These are phyloP conservation scores for Piloderma croceum DNA, from an alignment of 768 basidiomycete species.

Conservation along the genomic window DNA sequence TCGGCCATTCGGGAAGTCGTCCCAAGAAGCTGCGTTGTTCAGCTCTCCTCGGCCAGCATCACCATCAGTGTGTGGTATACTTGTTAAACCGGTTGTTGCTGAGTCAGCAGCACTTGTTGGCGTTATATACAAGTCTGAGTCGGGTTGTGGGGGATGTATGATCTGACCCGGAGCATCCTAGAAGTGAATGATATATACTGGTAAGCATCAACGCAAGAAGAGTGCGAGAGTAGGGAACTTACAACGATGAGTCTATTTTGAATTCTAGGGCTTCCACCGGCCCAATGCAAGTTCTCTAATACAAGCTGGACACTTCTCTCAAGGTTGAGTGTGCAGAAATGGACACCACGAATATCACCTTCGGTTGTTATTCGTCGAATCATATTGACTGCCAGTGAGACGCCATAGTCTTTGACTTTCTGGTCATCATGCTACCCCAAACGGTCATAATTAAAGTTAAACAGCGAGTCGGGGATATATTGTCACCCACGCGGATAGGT, in stretches of 20 bases:
- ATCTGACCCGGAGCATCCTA: slow-evolving; percentile 38
- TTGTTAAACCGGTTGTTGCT: slow-evolving; percentile 52
- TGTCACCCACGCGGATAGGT: slow-evolving; percentile 62
- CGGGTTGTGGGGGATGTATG: slow-evolving; percentile 23
- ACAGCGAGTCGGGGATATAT: neutral
- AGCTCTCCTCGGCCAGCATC: slow-evolving; percentile 70
- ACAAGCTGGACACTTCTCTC: slow-evolving; percentile 91
- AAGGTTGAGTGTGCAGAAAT: slow-evolving; percentile 95
- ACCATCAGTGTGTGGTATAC: slow-evolving; percentile 40
- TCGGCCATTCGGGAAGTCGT: slow-evolving; percentile 97
- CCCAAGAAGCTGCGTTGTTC: slow-evolving; percentile 77
- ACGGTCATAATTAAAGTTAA: neutral
- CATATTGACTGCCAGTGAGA: slow-evolving; percentile 77
- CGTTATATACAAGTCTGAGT: slow-evolving; percentile 47
- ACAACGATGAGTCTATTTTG: slow-evolving; percentile 71
- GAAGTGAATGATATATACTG: slow-evolving; percentile 7
- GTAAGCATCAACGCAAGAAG: neutral
- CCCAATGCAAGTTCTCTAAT: slow-evolving; percentile 76
- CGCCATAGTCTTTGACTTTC: slow-evolving; percentile 92
- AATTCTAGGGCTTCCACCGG: slow-evolving; percentile 32
- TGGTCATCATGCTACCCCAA: slow-evolving; percentile 78
- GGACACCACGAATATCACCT: slow-evolving; percentile 66
- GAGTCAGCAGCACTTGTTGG: slow-evolving; percentile 59
- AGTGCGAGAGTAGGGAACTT: slow-evolving; percentile 12
- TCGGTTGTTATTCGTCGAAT: slow-evolving; percentile 53